These are phyloP conservation scores for Talaromyces adpressus DNA, from an alignment of 495 filamentous ascomycete genomes.

Conservation along the genomic window DNA sequence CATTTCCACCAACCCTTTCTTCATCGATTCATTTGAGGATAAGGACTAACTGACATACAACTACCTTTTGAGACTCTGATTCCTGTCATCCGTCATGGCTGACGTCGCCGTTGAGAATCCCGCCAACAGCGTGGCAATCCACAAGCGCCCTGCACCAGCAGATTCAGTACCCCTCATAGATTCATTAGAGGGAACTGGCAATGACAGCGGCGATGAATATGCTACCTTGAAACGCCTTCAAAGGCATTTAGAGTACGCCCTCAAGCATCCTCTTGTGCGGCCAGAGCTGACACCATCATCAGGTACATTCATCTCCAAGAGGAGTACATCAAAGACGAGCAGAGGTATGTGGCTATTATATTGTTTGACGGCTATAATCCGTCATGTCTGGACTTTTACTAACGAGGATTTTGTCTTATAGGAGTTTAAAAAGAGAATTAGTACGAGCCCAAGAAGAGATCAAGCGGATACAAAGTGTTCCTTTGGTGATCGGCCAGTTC, in stretches of 20 bases:
- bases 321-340: slow-evolving; percentile 99
- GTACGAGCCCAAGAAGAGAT: slow-evolving; percentile 98
- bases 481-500: slow-evolving; percentile 96
- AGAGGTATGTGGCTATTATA: slow-evolving; percentile 51
- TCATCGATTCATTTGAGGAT: not conserved
- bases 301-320: slow-evolving; percentile 97
- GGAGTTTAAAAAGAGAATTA: slow-evolving; percentile 93
- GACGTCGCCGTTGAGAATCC: slow-evolving; percentile 79
- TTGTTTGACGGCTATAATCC: not conserved
- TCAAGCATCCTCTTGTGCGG: not conserved
- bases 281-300: slow-evolving; percentile 22
- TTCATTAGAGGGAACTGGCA: slow-evolving; percentile 69
- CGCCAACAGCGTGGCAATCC: slow-evolving; percentile 60
- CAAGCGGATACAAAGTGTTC: slow-evolving; percentile 97
- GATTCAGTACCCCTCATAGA: slow-evolving; percentile 82
- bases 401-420: slow-evolving; percentile 22
- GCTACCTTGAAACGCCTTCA: slow-evolving; percentile 91
- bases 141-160: slow-evolving; percentile 73
- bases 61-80: slow-evolving; percentile 9
- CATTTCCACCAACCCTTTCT: not conserved
- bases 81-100: slow-evolving; percentile 52
- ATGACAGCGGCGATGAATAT: slow-evolving; percentile 88
- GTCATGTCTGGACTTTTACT: not conserved
- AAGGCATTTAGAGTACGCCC: slow-evolving; percentile 79
- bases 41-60: not conserved